phyloP scores from a whole-genome alignment of 208 protist species.

The Tetramitus jugosus region DNA sequence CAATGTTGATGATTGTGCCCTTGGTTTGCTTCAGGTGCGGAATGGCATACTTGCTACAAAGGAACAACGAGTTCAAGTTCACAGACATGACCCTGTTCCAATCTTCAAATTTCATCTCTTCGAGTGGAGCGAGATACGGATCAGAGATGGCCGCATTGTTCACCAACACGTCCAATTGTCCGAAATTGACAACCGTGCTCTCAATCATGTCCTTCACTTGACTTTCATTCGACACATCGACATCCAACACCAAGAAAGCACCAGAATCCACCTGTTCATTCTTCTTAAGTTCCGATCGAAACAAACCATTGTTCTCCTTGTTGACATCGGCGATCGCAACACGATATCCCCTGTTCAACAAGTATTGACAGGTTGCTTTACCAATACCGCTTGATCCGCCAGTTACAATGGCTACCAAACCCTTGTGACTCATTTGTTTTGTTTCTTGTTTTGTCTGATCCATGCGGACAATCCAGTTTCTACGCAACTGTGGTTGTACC shows the following conservation, averaged over 20 bases:
- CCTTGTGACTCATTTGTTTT: too few relatives aligned
- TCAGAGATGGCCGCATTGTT: conserved; percentile 23
- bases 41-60: conserved; percentile 14
- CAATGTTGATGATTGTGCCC: conserved; percentile 24
- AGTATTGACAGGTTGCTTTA: background rate
- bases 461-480: too few relatives aligned
- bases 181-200: background rate
- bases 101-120: conserved; percentile 16
- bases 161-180: background rate
- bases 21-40: background rate
- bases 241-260: background rate
- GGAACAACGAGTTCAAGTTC: conserved; percentile 21
- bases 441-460: too few relatives aligned
- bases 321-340: conserved; percentile 16
- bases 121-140: background rate
- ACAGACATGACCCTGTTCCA: conserved; percentile 10
- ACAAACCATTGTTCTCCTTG: background rate
- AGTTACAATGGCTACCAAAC: conserved; percentile 20
- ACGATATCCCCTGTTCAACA: background rate
- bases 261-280: background rate
- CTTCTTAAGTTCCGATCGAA: background rate
- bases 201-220: background rate
- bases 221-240: conserved; percentile 9
- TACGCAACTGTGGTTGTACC: too few relatives aligned
- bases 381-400: conserved; percentile 13